Conservation (phyloP, 805 yeast species). For the Lipomyces mesembrius region DNA sequence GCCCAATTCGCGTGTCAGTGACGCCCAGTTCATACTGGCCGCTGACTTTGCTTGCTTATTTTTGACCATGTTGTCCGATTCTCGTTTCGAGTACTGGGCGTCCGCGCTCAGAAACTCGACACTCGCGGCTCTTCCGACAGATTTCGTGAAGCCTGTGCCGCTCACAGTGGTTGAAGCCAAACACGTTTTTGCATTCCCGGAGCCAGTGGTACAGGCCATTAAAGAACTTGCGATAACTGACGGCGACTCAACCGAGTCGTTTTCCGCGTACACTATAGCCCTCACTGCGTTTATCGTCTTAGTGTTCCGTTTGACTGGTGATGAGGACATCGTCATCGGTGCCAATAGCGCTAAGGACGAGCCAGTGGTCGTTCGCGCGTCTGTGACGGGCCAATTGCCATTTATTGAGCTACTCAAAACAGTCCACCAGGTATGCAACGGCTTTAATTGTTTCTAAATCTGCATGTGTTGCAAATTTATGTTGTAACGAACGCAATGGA, state of each 20-base stretch:
- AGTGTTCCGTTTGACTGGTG: slow-evolving; percentile 83
- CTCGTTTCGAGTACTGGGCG: slow-evolving; percentile 56
- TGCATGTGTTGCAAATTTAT: slow-evolving; percentile 36
- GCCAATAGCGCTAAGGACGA: slow-evolving; percentile 56
- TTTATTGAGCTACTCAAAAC: slow-evolving; percentile 59
- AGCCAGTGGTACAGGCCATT: slow-evolving; percentile 34
- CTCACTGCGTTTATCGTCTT: slow-evolving; percentile 72
- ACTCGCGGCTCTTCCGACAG: slow-evolving; percentile 84
- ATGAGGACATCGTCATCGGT: slow-evolving; percentile 90
- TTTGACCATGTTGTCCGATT: slow-evolving; percentile 11
- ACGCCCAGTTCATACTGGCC: neutral
- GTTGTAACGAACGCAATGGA: neutral
- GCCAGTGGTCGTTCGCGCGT: slow-evolving; percentile 66
- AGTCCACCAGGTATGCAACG: slow-evolving; percentile 47
- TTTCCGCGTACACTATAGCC: slow-evolving; percentile 48
- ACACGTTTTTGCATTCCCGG: slow-evolving; percentile 46
- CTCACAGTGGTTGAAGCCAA: slow-evolving; percentile 70
- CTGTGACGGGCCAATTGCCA: slow-evolving; percentile 48
- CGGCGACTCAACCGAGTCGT: slow-evolving; percentile 29
- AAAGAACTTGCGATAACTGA: slow-evolving; percentile 34
- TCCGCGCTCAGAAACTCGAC: slow-evolving; percentile 75
- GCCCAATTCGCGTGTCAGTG: neutral
- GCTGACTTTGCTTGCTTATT: neutral
- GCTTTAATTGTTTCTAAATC: slow-evolving; percentile 29
- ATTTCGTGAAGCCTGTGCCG: slow-evolving; percentile 75